Evolutionary conservation across 495 filamentous ascomycete genomes (phyloP).

Genomic region (Neurospora sp.): DNA sequence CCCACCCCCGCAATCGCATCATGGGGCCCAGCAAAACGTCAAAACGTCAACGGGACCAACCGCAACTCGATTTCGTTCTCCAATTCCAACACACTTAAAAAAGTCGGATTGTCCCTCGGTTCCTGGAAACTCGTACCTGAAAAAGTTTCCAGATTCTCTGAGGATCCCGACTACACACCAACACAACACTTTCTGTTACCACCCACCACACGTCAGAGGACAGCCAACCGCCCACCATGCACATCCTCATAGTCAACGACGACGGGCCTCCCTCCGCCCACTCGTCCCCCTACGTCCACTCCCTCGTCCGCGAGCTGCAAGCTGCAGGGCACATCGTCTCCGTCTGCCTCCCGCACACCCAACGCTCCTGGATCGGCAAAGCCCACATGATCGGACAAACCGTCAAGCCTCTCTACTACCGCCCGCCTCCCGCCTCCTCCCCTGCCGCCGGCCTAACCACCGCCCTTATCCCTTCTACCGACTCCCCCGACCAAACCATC

Average conservation of each 20-base stretch:
- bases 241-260: slow-evolving; percentile 59
- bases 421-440: slow-evolving; percentile 44
- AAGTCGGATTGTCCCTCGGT: neutral
- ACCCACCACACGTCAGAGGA: neutral
- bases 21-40: slow-evolving; percentile 1
- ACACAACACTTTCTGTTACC: neutral
- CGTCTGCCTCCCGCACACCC: slow-evolving; percentile 80
- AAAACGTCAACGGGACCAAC: slow-evolving; percentile 3
- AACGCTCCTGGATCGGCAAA: slow-evolving; percentile 97
- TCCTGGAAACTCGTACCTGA: neutral
- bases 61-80: neutral
- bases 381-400: slow-evolving; percentile 84
- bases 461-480: slow-evolving; percentile 9
- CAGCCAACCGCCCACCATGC: slow-evolving; percentile 19
- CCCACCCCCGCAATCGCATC: neutral
- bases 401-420: slow-evolving; percentile 83
- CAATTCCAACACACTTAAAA: neutral
- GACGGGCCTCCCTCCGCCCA: slow-evolving; percentile 88
- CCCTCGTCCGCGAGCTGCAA: slow-evolving; percentile 70
- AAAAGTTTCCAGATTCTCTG: neutral
- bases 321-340: slow-evolving; percentile 70
- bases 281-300: slow-evolving; percentile 88
- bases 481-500: slow-evolving; percentile 32
- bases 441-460: slow-evolving; percentile 27
- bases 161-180: neutral